Percentiles rank a stretch among this genome's conserved stretches.
Conservation (phyloP, 2,329 filamentous ascomycete genomes). For the Ceratocystis huliohia region DNA sequence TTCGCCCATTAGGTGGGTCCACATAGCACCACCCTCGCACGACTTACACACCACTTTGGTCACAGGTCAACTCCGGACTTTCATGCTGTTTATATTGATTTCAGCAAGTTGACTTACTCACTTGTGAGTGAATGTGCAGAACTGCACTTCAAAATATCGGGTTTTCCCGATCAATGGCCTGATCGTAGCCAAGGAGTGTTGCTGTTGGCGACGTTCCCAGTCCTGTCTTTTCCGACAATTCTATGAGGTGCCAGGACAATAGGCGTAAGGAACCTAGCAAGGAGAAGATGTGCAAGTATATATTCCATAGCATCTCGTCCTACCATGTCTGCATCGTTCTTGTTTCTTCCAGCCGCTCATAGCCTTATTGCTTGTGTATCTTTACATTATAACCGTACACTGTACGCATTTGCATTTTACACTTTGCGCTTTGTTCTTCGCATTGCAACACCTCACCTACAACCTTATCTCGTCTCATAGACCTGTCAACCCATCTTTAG, state of each 20-base stretch:
- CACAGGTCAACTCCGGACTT: neutral
- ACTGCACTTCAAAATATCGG: neutral
- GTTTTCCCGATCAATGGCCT: slow-evolving; percentile 9
- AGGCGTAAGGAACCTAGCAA: neutral
- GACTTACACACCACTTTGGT: slow-evolving; percentile 15
- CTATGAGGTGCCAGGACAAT: neutral
- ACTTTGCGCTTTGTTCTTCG: neutral
- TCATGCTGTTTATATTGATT: neutral
- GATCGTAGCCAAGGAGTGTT: neutral
- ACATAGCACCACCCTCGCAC: slow-evolving; percentile 15
- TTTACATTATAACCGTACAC: neutral
- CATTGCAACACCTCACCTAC: neutral
- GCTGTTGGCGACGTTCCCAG: neutral
- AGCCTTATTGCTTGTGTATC: neutral
- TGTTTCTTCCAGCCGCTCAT: no score
- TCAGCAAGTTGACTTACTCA: neutral
- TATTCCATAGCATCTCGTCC: neutral
- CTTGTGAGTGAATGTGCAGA: neutral
- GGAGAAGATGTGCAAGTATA: neutral
- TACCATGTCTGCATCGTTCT: neutral
- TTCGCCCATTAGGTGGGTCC: neutral
- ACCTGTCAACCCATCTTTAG: neutral
- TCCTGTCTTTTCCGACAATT: neutral
- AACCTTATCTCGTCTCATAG: slow-evolving; percentile 2
- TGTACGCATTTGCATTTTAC: neutral